Conservation (phyloP, 2,329 filamentous ascomycete genomes). For the Exophiala aquamarina region DNA sequence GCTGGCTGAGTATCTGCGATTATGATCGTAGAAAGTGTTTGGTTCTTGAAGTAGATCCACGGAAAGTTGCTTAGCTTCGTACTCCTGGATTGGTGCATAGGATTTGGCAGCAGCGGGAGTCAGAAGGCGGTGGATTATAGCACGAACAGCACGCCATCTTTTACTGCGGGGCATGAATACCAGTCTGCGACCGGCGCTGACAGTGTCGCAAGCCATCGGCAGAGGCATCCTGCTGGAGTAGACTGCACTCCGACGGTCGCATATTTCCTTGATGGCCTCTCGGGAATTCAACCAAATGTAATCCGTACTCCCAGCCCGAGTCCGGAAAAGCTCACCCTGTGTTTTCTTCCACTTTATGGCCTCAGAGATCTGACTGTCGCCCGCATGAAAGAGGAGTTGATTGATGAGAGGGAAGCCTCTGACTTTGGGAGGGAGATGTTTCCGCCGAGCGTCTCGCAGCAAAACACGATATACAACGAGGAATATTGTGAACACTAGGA, state of each 20-base stretch:
- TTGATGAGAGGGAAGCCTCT: conserved; percentile 20
- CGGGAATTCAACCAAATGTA: conserved; percentile 48
- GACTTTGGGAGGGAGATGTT: conserved; percentile 20
- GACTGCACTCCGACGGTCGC: conserved; percentile 41
- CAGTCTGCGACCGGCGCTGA: conserved; percentile 40
- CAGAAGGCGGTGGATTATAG: conserved; percentile 45
- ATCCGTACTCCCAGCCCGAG: conserved; percentile 33
- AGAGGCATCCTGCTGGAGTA: conserved; percentile 40
- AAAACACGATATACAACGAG: background rate
- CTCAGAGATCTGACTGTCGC: conserved; percentile 27
- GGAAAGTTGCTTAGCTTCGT: conserved; percentile 49
- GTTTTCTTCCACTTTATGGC: conserved; percentile 34
- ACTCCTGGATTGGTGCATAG: conserved; percentile 51
- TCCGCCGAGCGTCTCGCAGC: conserved; percentile 5
- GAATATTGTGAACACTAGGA: too few species aligned
- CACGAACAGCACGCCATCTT: conserved; percentile 46
- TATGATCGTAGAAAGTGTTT: conserved; percentile 46
- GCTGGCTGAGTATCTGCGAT: conserved; percentile 50
- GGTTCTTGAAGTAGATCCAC: conserved; percentile 40
- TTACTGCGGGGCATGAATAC: conserved; percentile 52
- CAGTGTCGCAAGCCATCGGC: conserved; percentile 31
- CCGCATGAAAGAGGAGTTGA: conserved; percentile 21
- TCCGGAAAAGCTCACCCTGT: conserved; percentile 36
- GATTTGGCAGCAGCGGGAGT: conserved; percentile 43
- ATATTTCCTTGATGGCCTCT: conserved; percentile 52